Conservation (phyloP, 2,329 filamentous ascomycete species). For the Pseudogymnoascus sp. region DNA sequence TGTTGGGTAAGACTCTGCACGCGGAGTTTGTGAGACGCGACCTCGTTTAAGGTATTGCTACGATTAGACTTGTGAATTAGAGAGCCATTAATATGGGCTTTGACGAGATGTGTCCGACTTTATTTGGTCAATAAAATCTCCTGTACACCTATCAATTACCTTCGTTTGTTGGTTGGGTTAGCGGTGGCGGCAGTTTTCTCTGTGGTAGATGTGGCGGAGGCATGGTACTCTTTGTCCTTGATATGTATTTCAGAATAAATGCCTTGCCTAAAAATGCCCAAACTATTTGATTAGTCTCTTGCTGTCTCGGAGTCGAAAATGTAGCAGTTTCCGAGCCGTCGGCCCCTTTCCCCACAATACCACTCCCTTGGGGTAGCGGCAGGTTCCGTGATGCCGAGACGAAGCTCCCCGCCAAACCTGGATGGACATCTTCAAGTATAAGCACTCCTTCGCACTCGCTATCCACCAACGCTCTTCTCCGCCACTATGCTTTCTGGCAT, state of each 20-base stretch:
- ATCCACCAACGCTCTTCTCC: constrained; percentile 9
- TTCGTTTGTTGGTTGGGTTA: constrained; percentile 9
- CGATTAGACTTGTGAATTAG: constrained; percentile 18
- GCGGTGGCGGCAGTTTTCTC: neutral
- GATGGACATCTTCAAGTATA: neutral
- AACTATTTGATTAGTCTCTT: neutral
- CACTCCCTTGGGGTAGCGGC: neutral
- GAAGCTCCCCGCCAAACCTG: constrained; percentile 7
- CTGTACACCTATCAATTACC: constrained; percentile 28
- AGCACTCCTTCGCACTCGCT: constrained; percentile 3
- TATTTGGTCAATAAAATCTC: constrained; percentile 25
- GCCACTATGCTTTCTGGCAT: constrained; percentile 87
- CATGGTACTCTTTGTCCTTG: constrained; percentile 1
- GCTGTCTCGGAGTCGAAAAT: neutral
- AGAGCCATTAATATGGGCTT: constrained; percentile 20
- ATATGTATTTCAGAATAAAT: constrained; percentile 7
- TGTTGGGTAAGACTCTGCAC: constrained; percentile 86
- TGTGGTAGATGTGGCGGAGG: neutral
- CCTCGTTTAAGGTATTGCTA: constrained; percentile 57
- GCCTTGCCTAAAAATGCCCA: neutral
- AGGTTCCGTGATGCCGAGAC: constrained; percentile 2
- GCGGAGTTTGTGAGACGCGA: constrained; percentile 95
- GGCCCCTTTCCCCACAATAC: neutral
- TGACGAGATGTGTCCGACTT: constrained; percentile 24
- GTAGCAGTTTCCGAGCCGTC: neutral